Evolutionary conservation across 371 early-diverging fungal species (phyloP).

Genomic region (Gilbertella persicaria): DNA sequence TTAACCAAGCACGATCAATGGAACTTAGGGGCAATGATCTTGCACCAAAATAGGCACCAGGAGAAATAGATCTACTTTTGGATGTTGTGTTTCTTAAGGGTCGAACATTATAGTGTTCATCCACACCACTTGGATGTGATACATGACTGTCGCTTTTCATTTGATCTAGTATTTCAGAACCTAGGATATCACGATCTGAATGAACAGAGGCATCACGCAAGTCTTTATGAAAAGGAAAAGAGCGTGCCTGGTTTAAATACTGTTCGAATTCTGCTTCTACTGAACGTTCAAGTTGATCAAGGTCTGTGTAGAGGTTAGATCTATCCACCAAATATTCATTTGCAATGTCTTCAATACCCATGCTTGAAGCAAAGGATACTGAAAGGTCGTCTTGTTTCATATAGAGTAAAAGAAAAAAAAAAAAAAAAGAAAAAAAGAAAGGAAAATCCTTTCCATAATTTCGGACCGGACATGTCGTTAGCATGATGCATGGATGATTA

Average conservation of each 20-base stretch:
- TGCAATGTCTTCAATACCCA: conserved; percentile 8
- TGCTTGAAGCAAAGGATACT: conserved; percentile 21
- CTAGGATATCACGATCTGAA: conserved; percentile 25
- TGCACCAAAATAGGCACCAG: conserved; percentile 38
- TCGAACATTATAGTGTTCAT: conserved; percentile 23
- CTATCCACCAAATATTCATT: not conserved
- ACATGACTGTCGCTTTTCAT: conserved; percentile 1
- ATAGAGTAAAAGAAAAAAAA: conserved; percentile 14
- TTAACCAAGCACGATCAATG: conserved; percentile 16
- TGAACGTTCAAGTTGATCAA: conserved; percentile 27
- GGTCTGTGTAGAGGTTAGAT: conserved; percentile 21
- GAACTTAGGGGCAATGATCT: conserved; percentile 32
- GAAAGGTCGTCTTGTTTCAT: conserved; percentile 12
- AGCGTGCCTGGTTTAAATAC: conserved; percentile 19
- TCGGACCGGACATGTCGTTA: too few relatives aligned
- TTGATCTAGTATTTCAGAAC: conserved; percentile 12
- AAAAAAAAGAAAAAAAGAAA: conserved; percentile 7
- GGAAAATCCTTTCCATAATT: not conserved
- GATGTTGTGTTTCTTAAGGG: conserved; percentile 9
- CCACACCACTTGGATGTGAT: conserved; percentile 11
- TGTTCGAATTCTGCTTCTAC: conserved; percentile 27
- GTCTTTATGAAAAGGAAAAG: conserved; percentile 9
- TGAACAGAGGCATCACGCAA: conserved; percentile 17
- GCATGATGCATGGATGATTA: too few relatives aligned
- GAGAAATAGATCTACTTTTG: conserved; percentile 19